These are phyloP conservation scores for Celoporthe dispersa DNA, from an alignment of 2,329 filamentous ascomycete species.

Conservation along the genomic window DNA sequence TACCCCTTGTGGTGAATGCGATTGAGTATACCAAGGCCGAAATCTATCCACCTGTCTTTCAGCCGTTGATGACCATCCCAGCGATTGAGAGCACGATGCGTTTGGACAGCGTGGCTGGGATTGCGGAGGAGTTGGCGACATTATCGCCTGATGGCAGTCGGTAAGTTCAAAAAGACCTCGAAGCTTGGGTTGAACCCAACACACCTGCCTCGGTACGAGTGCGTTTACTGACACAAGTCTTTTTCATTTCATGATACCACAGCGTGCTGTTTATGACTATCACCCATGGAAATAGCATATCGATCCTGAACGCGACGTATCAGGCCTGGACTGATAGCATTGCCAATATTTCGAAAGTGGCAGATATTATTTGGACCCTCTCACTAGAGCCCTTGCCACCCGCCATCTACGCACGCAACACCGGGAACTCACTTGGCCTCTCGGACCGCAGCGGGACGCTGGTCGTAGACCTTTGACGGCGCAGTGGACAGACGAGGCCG, in stretches of 20 bases:
- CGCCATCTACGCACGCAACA: background rate
- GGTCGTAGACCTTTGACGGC: background rate
- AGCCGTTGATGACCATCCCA: background rate
- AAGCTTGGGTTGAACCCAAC: background rate
- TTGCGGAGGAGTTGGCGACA: background rate
- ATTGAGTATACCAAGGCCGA: background rate
- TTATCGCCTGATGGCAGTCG: background rate
- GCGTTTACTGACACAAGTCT: background rate
- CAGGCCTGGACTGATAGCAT: background rate
- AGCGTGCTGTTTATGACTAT: background rate
- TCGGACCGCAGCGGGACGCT: background rate
- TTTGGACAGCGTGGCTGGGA: background rate
- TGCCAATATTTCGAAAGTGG: background rate
- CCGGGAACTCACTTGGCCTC: background rate
- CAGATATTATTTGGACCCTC: background rate
- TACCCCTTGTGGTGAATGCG: background rate
- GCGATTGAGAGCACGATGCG: background rate
- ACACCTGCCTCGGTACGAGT: background rate
- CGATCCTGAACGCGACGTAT: background rate
- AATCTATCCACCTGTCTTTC: background rate
- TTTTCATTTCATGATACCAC: background rate
- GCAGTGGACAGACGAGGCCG: background rate
- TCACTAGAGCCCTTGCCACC: background rate
- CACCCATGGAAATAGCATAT: conserved; percentile 1
- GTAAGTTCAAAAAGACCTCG: background rate